These are phyloP conservation scores for Ceriops zippeliana DNA, from an alignment of 345 rosid species.

Conservation along the genomic window DNA sequence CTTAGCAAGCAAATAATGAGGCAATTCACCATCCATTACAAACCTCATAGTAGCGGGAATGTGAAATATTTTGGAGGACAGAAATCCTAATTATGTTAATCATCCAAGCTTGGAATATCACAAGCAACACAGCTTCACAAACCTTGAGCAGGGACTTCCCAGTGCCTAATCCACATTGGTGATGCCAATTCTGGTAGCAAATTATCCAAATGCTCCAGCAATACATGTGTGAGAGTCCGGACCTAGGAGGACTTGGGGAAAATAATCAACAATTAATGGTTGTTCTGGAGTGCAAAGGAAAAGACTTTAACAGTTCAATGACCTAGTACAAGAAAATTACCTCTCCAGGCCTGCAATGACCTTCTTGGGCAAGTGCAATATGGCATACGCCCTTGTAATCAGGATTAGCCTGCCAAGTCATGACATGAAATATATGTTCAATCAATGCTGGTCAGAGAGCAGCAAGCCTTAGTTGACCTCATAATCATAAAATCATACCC, in stretches of 20 bases:
- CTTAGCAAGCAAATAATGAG: conserved; percentile 80
- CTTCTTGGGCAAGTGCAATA: conserved; percentile 98
- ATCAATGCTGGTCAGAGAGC: conserved; percentile 34
- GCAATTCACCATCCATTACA: conserved; percentile 97
- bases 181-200: conserved; percentile 98
- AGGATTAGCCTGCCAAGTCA: conserved; percentile 69
- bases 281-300: background rate
- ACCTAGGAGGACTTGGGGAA: conserved; percentile 73
- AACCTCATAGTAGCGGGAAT: conserved; percentile 92
- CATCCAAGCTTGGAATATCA: background rate
- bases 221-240: conserved; percentile 99
- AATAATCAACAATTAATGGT: conserved; percentile 1
- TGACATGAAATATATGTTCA: conserved; percentile 13
- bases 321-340: conserved; percentile 29
- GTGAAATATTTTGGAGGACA: conserved; percentile 31
- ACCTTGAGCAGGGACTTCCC: conserved; percentile 96
- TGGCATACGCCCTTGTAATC: conserved; percentile 99
- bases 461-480: background rate
- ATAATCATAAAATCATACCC: conserved; percentile 41
- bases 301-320: background rate
- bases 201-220: conserved; percentile 97
- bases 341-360: conserved; percentile 99
- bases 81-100: background rate
- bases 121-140: conserved; percentile 15
- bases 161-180: conserved; percentile 95